Evolutionary conservation across 1,284 basidiomycete genomes (phyloP).

Genomic region (Earliella scabrosa): DNA sequence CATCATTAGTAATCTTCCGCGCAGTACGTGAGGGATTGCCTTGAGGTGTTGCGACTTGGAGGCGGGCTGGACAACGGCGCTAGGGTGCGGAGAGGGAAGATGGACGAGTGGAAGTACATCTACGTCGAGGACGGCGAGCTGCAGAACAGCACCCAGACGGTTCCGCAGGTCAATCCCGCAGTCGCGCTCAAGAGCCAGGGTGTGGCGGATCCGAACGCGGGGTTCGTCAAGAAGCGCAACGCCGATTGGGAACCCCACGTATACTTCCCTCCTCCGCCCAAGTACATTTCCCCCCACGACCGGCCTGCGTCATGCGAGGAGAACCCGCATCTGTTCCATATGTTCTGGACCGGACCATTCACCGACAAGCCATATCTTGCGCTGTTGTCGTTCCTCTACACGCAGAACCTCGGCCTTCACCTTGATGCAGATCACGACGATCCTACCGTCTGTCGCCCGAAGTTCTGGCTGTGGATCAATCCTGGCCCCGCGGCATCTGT

Average conservation of each 20-base stretch:
- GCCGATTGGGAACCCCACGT: conserved; percentile 49
- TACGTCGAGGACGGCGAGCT: conserved; percentile 59
- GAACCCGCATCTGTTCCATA: conserved; percentile 75
- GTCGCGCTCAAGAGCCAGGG: conserved; percentile 26
- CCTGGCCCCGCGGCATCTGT: conserved; percentile 63
- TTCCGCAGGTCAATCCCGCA: conserved; percentile 22
- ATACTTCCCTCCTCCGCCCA: conserved; percentile 39
- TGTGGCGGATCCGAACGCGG: conserved; percentile 22
- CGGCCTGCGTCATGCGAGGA: conserved; percentile 57
- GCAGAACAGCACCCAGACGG: conserved; percentile 41
- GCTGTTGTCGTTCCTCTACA: conserved; percentile 75
- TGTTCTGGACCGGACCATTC: conserved; percentile 84
- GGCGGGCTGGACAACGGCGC: conserved; percentile 67
- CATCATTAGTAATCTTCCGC: neutral
- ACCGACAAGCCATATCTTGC: conserved; percentile 82
- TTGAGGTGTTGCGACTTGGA: conserved; percentile 76
- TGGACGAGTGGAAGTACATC: conserved; percentile 70
- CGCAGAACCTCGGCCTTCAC: conserved; percentile 73
- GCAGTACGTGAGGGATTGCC: conserved; percentile 79
- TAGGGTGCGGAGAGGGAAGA: conserved; percentile 60
- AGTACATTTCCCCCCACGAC: conserved; percentile 45
- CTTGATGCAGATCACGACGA: conserved; percentile 42
- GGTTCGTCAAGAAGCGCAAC: conserved; percentile 25
- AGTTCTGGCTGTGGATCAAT: conserved; percentile 79
- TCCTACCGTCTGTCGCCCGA: conserved; percentile 61